Conservation (phyloP, 768 basidiomycete species). For the Hemileccinum impolitum region DNA sequence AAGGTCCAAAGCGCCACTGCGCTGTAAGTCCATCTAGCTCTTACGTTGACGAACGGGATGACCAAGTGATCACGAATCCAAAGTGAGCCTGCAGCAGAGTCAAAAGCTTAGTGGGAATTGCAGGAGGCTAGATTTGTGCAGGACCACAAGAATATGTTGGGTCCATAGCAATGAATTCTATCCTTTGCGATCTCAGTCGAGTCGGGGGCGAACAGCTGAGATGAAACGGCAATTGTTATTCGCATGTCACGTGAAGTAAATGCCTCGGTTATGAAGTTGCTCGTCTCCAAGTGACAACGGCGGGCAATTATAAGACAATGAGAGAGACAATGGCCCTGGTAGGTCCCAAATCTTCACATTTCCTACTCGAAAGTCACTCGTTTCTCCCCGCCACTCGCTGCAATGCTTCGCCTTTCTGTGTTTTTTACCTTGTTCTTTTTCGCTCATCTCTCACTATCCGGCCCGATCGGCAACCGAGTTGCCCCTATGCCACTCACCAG, state of each 20-base stretch:
- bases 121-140: conserved; percentile 3
- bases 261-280: too few relatives aligned
- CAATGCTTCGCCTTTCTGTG: conserved; percentile 12
- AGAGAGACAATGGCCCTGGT: not conserved
- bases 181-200: not conserved
- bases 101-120: conserved; percentile 6
- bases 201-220: not conserved
- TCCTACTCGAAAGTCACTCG: conserved; percentile 15
- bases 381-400: conserved; percentile 15
- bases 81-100: conserved; percentile 1
- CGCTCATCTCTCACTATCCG: conserved; percentile 3
- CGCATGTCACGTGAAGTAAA: not conserved
- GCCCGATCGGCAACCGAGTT: conserved; percentile 11
- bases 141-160: not conserved
- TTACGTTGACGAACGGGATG: not conserved
- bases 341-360: not conserved
- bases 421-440: conserved; percentile 11
- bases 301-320: not conserved
- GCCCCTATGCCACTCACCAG: conserved; percentile 5
- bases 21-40: conserved; percentile 13
- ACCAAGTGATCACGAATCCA: not conserved
- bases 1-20: conserved; percentile 5
- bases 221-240: too few relatives aligned
- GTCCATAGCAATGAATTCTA: not conserved
- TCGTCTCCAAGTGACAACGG: not conserved